Conservation (phyloP, 805 yeast genomes). For the Wickerhamiella dianesei region DNA sequence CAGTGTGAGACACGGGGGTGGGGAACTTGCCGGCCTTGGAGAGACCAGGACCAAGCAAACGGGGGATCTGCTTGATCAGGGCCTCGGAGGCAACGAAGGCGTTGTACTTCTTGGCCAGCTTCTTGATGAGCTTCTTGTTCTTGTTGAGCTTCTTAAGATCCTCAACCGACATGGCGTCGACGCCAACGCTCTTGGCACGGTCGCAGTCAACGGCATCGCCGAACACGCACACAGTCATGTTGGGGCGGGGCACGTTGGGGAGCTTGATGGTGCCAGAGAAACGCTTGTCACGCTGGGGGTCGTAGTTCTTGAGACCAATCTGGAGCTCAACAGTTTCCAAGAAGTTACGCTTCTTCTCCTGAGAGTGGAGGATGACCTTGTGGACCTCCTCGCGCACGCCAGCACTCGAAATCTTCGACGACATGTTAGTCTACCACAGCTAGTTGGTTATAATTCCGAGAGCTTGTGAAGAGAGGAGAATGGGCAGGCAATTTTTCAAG, state of each 20-base stretch:
- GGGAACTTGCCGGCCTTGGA: constrained; percentile 99
- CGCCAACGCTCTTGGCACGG: constrained; percentile 99
- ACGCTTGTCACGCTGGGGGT: constrained; percentile 99
- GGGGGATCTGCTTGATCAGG: constrained; percentile 98
- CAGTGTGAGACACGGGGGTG: constrained; percentile 99
- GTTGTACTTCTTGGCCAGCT: constrained; percentile 99
- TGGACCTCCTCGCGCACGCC: constrained; percentile 96
- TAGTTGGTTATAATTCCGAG: constrained; percentile 16
- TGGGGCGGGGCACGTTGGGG: constrained; percentile 99
- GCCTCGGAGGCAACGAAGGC: constrained; percentile 99
- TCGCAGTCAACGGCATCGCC: constrained; percentile 99
- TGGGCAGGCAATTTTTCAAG: too few species aligned
- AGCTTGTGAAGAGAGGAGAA: neutral
- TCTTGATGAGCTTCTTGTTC: constrained; percentile 99
- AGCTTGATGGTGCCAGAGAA: constrained; percentile 98
- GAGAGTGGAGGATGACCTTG: constrained; percentile 78
- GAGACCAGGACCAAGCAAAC: constrained; percentile 99
- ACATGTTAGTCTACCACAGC: constrained; percentile 24
- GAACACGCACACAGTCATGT: constrained; percentile 99
- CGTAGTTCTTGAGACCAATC: constrained; percentile 99
- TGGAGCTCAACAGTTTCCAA: constrained; percentile 99
- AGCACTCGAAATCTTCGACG: constrained; percentile 66
- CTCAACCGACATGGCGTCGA: constrained; percentile 99
- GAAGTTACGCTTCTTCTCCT: constrained; percentile 99
- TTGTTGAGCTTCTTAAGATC: constrained; percentile 99